Evolutionary conservation across 805 yeast species (phyloP), one percentile per base, ranked within the genome.

Genomic region (Suhomyces kilbournensis): DNA sequence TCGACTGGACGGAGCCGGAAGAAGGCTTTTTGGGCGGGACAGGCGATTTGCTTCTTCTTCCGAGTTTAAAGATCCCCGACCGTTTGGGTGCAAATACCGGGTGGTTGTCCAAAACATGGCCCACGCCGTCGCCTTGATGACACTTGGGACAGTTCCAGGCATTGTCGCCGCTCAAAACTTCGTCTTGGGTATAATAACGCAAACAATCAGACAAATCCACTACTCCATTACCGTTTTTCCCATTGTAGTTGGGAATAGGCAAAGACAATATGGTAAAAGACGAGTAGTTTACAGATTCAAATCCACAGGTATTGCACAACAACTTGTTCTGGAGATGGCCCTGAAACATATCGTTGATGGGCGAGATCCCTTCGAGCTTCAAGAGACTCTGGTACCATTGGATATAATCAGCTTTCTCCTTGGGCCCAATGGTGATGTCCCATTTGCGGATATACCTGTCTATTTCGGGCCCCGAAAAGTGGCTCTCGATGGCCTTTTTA

Each of bases 101-200:
- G 53, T 70, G 74, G 43, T 57, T 59, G 49, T 70, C 72, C 44
- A 68, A 59, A 6, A 50, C 50, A 39, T 49, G 48, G n/a, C 44
- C 42, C 19, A 19, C 48, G 9, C 19, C 28, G 7, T 30, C 47
- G 12, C 43, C 53, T 53, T 78, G 69, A 49, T 66, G 68, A 70
- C 96, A 88, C 50, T 82, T 80, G 7, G 94, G 92, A 71, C 96
- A 88, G 56, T 85, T 81, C 96, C 96, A 88, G 0, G 94, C 89
- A 68, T 88, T 87, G 6, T 85, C 92, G 23, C 90, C 86, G n/a
- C 76, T 72, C 48, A 88, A 67, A 3, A 83, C 74, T 64, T 88
- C 96, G 53, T 83, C 84, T 49, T 77, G 73, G 0, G 88, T 81
- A 61, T 81, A 86, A 62, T 83, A 74, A 30, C 74, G 69, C 43